phyloP scores from a whole-genome alignment of 2,329 filamentous ascomycete species.

The Graphilbum sp. region DNA sequence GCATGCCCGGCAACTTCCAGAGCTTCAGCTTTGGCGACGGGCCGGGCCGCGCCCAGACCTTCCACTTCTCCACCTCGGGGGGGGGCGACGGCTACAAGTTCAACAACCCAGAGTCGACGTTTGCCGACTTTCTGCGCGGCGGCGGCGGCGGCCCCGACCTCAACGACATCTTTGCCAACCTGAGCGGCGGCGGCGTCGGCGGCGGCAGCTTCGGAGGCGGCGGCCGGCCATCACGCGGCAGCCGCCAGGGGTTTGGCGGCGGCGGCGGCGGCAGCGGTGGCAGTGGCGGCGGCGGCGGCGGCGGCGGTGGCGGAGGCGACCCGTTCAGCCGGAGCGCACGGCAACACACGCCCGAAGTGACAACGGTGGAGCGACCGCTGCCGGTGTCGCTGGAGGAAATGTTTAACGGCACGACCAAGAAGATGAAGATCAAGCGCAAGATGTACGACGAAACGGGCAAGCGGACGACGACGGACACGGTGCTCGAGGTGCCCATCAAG shows the following conservation, averaged over 20 bases:
- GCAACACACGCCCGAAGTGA: slow-evolving; percentile 63
- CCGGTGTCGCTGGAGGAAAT: slow-evolving; percentile 76
- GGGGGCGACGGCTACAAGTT: slow-evolving; percentile 58
- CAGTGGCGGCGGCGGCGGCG: slow-evolving; percentile 5
- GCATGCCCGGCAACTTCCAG: slow-evolving; percentile 11
- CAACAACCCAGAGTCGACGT: slow-evolving; percentile 69
- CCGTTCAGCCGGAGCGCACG: slow-evolving; percentile 19
- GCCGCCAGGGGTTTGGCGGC: slow-evolving; percentile 6
- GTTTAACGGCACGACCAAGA: slow-evolving; percentile 77
- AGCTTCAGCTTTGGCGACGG: slow-evolving; percentile 18
- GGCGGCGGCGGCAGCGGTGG: slow-evolving; percentile 13
- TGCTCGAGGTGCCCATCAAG: slow-evolving; percentile 90
- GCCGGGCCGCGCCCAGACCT: slow-evolving; percentile 41
- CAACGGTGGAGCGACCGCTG: slow-evolving; percentile 74
- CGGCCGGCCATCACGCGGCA: slow-evolving; percentile 5
- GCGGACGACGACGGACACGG: slow-evolving; percentile 71
- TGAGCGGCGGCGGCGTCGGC: slow-evolving; percentile 18
- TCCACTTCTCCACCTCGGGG: slow-evolving; percentile 46
- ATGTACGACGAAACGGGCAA: slow-evolving; percentile 78
- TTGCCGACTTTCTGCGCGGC: slow-evolving; percentile 60
- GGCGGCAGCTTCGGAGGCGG: slow-evolving; percentile 5
- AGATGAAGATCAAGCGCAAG: slow-evolving; percentile 97
- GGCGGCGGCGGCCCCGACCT: slow-evolving; percentile 31
- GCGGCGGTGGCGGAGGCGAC: slow-evolving; percentile 6
- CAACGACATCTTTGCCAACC: slow-evolving; percentile 38